Conservation (phyloP, 139 green algal genomes). For the Yamagishiella unicocca region DNA sequence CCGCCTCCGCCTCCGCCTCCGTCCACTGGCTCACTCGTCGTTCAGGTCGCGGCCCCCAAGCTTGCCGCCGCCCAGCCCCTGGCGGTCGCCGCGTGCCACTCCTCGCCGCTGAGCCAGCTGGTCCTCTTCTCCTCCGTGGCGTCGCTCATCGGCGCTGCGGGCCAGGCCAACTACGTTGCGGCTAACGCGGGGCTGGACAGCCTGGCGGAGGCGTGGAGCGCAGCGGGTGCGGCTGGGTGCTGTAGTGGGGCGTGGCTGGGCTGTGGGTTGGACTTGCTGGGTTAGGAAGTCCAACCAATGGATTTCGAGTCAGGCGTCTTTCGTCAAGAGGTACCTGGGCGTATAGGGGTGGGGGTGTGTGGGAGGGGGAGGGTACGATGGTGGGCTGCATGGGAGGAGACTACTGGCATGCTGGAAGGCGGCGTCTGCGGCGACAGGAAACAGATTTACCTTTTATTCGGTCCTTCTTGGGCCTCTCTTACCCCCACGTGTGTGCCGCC, state of each 20-base stretch:
- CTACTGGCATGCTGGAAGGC: no score
- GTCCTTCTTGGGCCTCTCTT: no score
- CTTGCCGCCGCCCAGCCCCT: neutral
- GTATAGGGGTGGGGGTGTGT: no score
- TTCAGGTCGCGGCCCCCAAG: constrained; percentile 41
- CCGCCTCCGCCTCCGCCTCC: neutral
- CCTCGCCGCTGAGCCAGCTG: constrained; percentile 37
- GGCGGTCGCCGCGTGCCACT: neutral
- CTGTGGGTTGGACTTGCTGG: neutral
- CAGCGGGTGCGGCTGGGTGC: neutral
- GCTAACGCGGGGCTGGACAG: constrained; percentile 84
- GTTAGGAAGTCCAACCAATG: no score
- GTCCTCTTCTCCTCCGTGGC: constrained; percentile 91
- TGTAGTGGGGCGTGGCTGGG: neutral
- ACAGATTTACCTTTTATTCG: no score
- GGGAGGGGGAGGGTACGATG: no score
- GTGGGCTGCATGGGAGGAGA: no score
- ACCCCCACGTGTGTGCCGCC: no score
- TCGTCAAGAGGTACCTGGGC: no score
- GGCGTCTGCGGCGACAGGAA: no score
- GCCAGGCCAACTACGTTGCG: constrained; percentile 87
- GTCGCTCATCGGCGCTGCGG: constrained; percentile 81
- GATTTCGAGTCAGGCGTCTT: no score
- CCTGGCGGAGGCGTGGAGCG: constrained; percentile 8
- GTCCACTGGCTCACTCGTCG: neutral